Evolutionary conservation across 257 asterid genomes (phyloP).

Genomic region (Parsonsia alboflavescens): DNA sequence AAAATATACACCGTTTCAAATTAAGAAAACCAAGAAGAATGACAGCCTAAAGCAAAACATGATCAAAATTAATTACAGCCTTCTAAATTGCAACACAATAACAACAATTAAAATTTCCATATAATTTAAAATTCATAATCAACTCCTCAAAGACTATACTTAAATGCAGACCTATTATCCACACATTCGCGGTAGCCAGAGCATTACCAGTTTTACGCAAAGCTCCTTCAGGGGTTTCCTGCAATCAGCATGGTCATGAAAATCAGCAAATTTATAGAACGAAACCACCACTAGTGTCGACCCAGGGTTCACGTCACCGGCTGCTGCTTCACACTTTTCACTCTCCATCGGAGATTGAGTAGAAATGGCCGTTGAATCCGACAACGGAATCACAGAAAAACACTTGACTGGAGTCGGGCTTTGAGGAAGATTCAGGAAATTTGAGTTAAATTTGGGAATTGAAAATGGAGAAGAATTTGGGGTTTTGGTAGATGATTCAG

Average conservation of each 20-base stretch:
- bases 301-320: conserved; percentile 17
- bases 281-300: conserved; percentile 68
- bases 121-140: background rate
- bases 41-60: background rate
- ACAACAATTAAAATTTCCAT: background rate
- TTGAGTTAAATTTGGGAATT: conserved; percentile 32
- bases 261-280: conserved; percentile 76
- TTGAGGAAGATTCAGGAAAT: conserved; percentile 18
- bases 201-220: conserved; percentile 62
- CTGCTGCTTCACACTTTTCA: conserved; percentile 9
- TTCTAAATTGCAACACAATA: background rate
- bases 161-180: background rate
- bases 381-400: conserved; percentile 24
- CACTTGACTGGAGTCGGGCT: conserved; percentile 20
- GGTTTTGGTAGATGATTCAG: conserved; percentile 28
- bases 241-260: conserved; percentile 65
- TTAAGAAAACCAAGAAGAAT: background rate
- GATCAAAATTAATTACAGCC: background rate
- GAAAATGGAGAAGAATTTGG: conserved; percentile 23
- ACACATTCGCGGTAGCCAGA: background rate
- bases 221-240: conserved; percentile 74
- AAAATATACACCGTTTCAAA: background rate
- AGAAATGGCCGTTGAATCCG: conserved; percentile 16
- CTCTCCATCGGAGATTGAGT: background rate
- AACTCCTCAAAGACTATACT: background rate